Base-by-base conservation (phyloP, 371 early-diverging fungal species). In the Mucor sp. region DNA sequence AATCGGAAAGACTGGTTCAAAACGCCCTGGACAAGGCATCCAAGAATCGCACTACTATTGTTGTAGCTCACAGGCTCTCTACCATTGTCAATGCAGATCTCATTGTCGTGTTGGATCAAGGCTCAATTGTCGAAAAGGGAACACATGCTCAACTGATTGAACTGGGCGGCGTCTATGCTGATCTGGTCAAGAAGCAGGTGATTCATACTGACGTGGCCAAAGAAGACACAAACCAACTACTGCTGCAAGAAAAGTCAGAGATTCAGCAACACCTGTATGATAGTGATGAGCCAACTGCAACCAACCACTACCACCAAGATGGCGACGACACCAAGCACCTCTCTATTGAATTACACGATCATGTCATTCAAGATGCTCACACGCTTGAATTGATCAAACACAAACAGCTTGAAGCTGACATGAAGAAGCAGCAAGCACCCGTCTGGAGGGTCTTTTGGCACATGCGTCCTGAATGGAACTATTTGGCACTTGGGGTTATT, bases 61-160 rank as follows among this genome's bases (percentile, higher is more conserved):
- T 95, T 11, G 91, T 97, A 59, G 96, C 97, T 0, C 97, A 97
- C 73, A 86, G 92, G 8, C 79, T 93, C 2, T 89, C 91, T 25
- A 93, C 93, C 0, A 79, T 89, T 53, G 74, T 74, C 35, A 88
- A 94, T 66, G 91, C 95, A 0, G 90, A 96, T 65, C 66, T 84
- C 53, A 96, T 97, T 75, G 82, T 88, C 37, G 92, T 92, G 6
- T 82, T 91, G 81, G 79, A 85, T 55, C 68, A 88, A 55, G 93
- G 93, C 14, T 63, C 74, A 1, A 81, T 93, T 21, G 64, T 89
- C 9, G 93, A 93, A 74, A 61, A 60, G 7, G 93, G 93, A 33
- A 85, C 79, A 0, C 93, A 93, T 70, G 74, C 82, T 19, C 76
- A 82, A 17, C 70, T 90, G 14, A 55, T 88, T 41, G 11, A n/a